Percentiles rank a stretch among this genome's conserved stretches.
These are phyloP conservation scores for Lupinus albus DNA, from an alignment of 306 rosid species.

Conservation along the genomic window DNA sequence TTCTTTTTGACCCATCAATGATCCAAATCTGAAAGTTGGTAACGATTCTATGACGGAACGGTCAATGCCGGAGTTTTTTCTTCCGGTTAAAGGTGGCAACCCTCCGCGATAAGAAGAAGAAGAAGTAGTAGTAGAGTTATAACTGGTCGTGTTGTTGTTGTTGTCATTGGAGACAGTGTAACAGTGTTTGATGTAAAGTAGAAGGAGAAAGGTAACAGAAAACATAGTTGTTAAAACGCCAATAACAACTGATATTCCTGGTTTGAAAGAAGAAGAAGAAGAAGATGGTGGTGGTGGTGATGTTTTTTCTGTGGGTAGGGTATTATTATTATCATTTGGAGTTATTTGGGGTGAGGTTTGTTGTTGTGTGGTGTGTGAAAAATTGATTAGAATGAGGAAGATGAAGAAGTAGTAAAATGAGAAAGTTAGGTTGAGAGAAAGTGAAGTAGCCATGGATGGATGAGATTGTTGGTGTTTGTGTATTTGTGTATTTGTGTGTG, in stretches of 20 bases:
- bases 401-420: not conserved
- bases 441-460: slow-evolving; percentile 41
- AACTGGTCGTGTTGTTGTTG: too few relatives aligned
- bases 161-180: slow-evolving; percentile 1
- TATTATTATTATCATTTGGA: not conserved
- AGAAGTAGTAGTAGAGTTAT: not conserved
- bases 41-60: slow-evolving; percentile 68
- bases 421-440: not conserved
- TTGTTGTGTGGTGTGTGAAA: slow-evolving; percentile 9
- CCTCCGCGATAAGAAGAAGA: slow-evolving; percentile 23
- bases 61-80: slow-evolving; percentile 86
- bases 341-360: slow-evolving; percentile 28
- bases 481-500: slow-evolving; percentile 31
- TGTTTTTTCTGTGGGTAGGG: not conserved
- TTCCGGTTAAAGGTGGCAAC: not conserved
- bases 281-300: not conserved
- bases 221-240: slow-evolving; percentile 59
- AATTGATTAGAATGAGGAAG: not conserved
- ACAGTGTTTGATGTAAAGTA: slow-evolving; percentile 82
- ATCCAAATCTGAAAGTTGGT: slow-evolving; percentile 76
- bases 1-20: slow-evolving; percentile 62
- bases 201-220: slow-evolving; percentile 69
- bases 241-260: slow-evolving; percentile 57
- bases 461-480: slow-evolving; percentile 17
- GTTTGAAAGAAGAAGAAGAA: slow-evolving; percentile 50